Evolutionary conservation across 2,329 filamentous ascomycete species (phyloP).

Genomic region (Aspergillus hiratsukae): DNA sequence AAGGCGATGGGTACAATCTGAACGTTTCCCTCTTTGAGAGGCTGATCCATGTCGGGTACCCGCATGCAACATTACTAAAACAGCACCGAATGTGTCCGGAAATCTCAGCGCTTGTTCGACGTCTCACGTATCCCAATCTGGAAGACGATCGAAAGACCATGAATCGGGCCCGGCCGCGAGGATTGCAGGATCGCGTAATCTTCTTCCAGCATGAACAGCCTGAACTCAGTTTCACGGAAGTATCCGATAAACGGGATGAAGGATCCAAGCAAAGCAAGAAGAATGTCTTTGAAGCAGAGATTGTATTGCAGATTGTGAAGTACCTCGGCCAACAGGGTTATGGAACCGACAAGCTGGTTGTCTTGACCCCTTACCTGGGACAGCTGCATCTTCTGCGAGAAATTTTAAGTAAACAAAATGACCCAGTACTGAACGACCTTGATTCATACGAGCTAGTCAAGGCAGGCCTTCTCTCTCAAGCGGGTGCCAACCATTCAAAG

Average conservation of each 20-base stretch:
- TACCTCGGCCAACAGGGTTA: constrained; percentile 72
- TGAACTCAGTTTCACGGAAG: constrained; percentile 45
- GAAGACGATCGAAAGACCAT: constrained; percentile 51
- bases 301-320: constrained; percentile 61
- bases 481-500: constrained; percentile 50
- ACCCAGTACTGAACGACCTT: constrained; percentile 64
- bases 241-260: constrained; percentile 50
- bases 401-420: constrained; percentile 52
- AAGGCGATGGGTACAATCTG: constrained; percentile 61
- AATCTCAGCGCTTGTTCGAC: constrained; percentile 56
- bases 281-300: constrained; percentile 63
- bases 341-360: constrained; percentile 58
- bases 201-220: constrained; percentile 61
- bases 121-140: constrained; percentile 60
- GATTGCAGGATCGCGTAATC: constrained; percentile 56
- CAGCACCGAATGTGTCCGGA: constrained; percentile 69
- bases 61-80: constrained; percentile 51
- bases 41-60: constrained; percentile 52
- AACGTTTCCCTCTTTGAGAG: constrained; percentile 67
- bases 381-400: constrained; percentile 58
- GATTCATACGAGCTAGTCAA: constrained; percentile 60
- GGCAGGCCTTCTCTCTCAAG: constrained; percentile 58
- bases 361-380: constrained; percentile 69
- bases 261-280: constrained; percentile 52
- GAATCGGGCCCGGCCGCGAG: constrained; percentile 47